These are phyloP conservation scores for Aspergillus nomiae DNA, from an alignment of 2,329 filamentous ascomycete species.

Conservation along the genomic window DNA sequence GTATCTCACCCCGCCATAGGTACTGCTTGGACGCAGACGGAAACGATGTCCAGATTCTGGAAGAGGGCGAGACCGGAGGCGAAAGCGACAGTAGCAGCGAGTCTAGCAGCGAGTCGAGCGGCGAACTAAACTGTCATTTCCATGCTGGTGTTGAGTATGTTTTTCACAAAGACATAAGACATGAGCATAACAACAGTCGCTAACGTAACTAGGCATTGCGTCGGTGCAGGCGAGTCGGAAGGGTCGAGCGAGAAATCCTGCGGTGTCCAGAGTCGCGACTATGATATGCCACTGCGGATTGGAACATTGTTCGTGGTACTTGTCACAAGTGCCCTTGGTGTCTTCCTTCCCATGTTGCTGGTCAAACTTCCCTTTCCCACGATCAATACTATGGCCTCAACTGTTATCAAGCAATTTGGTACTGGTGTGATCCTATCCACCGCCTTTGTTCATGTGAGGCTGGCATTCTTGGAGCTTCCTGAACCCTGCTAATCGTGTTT, in stretches of 20 bases:
- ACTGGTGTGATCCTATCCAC: slow-evolving; percentile 45
- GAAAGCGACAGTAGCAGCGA: slow-evolving; percentile 25
- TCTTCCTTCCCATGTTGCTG: slow-evolving; percentile 68
- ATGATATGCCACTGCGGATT: slow-evolving; percentile 68
- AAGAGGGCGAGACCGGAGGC: slow-evolving; percentile 34
- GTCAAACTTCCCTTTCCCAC: slow-evolving; percentile 58
- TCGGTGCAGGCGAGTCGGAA: slow-evolving; percentile 51
- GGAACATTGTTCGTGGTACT: slow-evolving; percentile 74
- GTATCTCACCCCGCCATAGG: slow-evolving; percentile 38
- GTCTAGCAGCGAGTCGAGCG: slow-evolving; percentile 9
- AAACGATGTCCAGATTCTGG: slow-evolving; percentile 61
- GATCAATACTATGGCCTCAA: slow-evolving; percentile 54
- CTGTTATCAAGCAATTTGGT: slow-evolving; percentile 64
- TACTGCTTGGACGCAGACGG: slow-evolving; percentile 64
- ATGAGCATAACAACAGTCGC: not conserved
- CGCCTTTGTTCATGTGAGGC: slow-evolving; percentile 41
- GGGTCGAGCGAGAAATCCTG: slow-evolving; percentile 44
- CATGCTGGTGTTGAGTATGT: slow-evolving; percentile 74
- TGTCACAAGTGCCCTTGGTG: slow-evolving; percentile 67
- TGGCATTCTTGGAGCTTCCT: not conserved
- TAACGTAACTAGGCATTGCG: slow-evolving; percentile 52
- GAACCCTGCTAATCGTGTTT: not conserved
- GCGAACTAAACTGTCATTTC: slow-evolving; percentile 65
- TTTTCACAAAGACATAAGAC: not conserved
- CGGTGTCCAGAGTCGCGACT: slow-evolving; percentile 55